Percentiles rank a stretch among this genome's conserved stretches.
phyloP scores from a whole-genome alignment of 192 early-diverging fungal species.

The Spinellus fusiger region DNA sequence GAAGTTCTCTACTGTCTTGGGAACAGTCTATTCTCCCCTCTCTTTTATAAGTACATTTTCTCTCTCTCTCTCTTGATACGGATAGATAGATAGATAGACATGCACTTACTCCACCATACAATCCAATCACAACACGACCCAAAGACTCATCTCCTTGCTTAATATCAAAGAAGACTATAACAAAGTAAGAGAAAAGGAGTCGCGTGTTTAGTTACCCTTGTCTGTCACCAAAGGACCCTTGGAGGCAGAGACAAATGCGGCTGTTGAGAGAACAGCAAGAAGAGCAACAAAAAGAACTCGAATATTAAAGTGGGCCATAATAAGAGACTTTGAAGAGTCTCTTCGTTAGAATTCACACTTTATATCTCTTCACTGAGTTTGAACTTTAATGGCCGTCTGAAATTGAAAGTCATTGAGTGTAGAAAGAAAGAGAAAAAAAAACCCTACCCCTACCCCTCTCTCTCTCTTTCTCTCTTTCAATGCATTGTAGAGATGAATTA shows the following conservation, averaged over 20 bases:
- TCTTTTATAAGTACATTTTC: not conserved
- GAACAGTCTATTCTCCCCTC: slow-evolving; percentile 28
- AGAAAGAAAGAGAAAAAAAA: too few species aligned
- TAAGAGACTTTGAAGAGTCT: not conserved
- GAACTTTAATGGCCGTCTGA: too few species aligned
- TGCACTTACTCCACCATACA: slow-evolving; percentile 58
- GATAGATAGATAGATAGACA: not conserved
- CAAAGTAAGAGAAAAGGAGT: not conserved
- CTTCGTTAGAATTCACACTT: too few species aligned
- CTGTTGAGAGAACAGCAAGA: slow-evolving; percentile 12
- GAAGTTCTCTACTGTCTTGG: slow-evolving; percentile 88
- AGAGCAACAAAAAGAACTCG: slow-evolving; percentile 12
- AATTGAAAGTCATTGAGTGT: too few species aligned
- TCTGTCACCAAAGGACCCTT: slow-evolving; percentile 62
- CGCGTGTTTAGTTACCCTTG: slow-evolving; percentile 37
- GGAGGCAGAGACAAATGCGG: slow-evolving; percentile 36
- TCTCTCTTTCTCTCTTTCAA: too few species aligned
- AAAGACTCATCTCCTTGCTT: slow-evolving; percentile 66
- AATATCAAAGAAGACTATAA: slow-evolving; percentile 81
- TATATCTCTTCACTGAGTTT: too few species aligned
- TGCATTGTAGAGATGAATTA: too few species aligned
- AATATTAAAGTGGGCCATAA: slow-evolving; percentile 18
- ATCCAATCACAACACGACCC: slow-evolving; percentile 64
- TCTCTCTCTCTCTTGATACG: not conserved
- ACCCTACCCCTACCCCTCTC: too few species aligned